Percentiles rank a stretch among this genome's conserved stretches.
These are phyloP conservation scores for Leccinum broughii DNA, from an alignment of 768 basidiomycete species.

Conservation along the genomic window DNA sequence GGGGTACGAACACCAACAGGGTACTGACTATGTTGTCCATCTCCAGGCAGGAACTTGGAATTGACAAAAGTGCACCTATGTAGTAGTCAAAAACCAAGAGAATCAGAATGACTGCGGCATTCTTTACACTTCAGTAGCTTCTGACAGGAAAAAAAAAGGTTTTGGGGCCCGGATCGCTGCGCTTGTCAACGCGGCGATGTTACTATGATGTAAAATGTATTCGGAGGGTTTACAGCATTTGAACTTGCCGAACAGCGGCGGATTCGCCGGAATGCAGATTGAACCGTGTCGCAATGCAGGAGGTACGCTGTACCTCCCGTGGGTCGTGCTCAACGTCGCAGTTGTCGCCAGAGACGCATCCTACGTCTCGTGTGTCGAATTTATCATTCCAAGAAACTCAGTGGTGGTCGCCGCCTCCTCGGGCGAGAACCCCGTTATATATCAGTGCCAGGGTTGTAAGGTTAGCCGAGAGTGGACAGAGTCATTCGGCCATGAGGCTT, in stretches of 20 bases:
- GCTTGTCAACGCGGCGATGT: too few species aligned
- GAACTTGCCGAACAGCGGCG: too few species aligned
- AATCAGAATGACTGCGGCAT: too few species aligned
- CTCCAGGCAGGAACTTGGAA: background rate
- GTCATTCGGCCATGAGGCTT: background rate
- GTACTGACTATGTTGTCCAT: background rate
- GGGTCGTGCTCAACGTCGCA: background rate
- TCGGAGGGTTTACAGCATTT: too few species aligned
- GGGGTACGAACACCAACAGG: background rate
- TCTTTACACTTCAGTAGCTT: too few species aligned
- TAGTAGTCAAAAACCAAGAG: too few species aligned
- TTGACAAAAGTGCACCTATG: too few species aligned
- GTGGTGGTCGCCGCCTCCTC: too few species aligned
- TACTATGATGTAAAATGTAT: too few species aligned
- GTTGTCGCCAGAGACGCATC: background rate
- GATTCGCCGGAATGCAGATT: background rate
- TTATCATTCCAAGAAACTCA: background rate
- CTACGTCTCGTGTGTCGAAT: background rate
- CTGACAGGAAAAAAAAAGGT: too few species aligned
- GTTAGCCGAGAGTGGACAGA: background rate
- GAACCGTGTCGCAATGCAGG: background rate
- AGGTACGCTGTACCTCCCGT: background rate
- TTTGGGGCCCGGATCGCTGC: too few species aligned
- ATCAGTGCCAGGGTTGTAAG: background rate
- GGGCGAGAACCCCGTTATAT: background rate